These are phyloP conservation scores for Talaromyces wortmannii DNA, from an alignment of 495 filamentous ascomycete species.

Conservation along the genomic window DNA sequence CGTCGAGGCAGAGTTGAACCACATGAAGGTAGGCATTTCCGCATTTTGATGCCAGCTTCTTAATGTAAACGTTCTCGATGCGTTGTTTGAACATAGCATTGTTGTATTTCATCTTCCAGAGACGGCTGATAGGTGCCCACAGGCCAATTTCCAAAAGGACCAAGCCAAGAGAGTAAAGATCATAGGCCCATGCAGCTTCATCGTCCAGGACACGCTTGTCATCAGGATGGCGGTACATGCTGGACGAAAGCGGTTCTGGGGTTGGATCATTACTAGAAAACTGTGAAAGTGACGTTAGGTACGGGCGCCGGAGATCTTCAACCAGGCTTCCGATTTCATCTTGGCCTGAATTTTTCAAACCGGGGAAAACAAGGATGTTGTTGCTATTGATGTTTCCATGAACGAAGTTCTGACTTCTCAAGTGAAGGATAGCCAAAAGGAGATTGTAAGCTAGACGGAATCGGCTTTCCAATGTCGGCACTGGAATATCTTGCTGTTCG, in stretches of 20 bases:
- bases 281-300: slow-evolving; percentile 73
- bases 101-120: slow-evolving; percentile 63
- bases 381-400: slow-evolving; percentile 77
- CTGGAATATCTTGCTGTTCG: slow-evolving; percentile 30
- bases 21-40: slow-evolving; percentile 72
- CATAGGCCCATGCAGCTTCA: slow-evolving; percentile 52
- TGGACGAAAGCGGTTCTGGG: slow-evolving; percentile 43
- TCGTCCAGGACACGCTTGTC: slow-evolving; percentile 56
- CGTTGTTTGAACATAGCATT: slow-evolving; percentile 56
- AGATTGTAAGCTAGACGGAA: slow-evolving; percentile 80
- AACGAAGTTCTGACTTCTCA: slow-evolving; percentile 67
- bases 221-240: slow-evolving; percentile 72
- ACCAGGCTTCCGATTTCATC: slow-evolving; percentile 29
- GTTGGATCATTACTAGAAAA: slow-evolving; percentile 62
- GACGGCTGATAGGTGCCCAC: slow-evolving; percentile 68
- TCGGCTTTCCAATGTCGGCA: slow-evolving; percentile 65
- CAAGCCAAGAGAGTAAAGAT: slow-evolving; percentile 80
- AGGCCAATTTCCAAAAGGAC: slow-evolving; percentile 81
- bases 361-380: slow-evolving; percentile 74
- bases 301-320: slow-evolving; percentile 63
- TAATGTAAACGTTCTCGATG: slow-evolving; percentile 54
- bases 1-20: slow-evolving; percentile 71
- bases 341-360: slow-evolving; percentile 27
- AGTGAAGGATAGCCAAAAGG: slow-evolving; percentile 63
- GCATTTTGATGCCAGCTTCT: slow-evolving; percentile 65